phyloP scores from a whole-genome alignment of 2,329 filamentous ascomycete genomes.

The Karstenula rhodostoma region DNA sequence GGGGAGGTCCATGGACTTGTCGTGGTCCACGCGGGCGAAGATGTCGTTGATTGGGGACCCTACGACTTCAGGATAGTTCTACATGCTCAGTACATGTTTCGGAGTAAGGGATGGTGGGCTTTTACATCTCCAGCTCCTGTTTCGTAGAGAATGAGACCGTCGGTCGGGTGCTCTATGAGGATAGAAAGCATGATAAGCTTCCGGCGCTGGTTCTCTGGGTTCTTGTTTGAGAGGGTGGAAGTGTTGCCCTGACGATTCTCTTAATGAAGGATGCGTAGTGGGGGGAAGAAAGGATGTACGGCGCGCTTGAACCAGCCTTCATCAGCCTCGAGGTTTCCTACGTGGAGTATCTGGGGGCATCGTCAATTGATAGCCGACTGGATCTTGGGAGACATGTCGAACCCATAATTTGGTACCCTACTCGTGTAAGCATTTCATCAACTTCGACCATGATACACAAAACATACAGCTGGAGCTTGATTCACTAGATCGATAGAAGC shows the following conservation, averaged over 20 bases:
- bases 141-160: conserved; percentile 48
- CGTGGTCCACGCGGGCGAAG: conserved; percentile 42
- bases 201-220: conserved; percentile 33
- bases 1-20: conserved; percentile 29
- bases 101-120: too few species aligned
- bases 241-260: conserved; percentile 26
- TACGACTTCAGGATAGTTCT: conserved; percentile 41
- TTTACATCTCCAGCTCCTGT: conserved; percentile 39
- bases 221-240: conserved; percentile 39
- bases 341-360: conserved; percentile 39
- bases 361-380: background rate
- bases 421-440: background rate
- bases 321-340: conserved; percentile 47
- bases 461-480: conserved; percentile 18
- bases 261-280: background rate
- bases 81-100: background rate
- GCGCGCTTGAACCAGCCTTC: conserved; percentile 48
- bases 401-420: conserved; percentile 50
- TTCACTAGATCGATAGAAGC: conserved; percentile 18
- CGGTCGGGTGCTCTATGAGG: conserved; percentile 42
- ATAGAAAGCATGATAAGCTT: conserved; percentile 41
- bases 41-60: conserved; percentile 43
- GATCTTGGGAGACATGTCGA: background rate
- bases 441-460: background rate
- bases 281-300: conserved; percentile 15